Evolutionary conservation across 208 protist genomes (phyloP).

Genomic region (Trypanosoma conorhini): DNA sequence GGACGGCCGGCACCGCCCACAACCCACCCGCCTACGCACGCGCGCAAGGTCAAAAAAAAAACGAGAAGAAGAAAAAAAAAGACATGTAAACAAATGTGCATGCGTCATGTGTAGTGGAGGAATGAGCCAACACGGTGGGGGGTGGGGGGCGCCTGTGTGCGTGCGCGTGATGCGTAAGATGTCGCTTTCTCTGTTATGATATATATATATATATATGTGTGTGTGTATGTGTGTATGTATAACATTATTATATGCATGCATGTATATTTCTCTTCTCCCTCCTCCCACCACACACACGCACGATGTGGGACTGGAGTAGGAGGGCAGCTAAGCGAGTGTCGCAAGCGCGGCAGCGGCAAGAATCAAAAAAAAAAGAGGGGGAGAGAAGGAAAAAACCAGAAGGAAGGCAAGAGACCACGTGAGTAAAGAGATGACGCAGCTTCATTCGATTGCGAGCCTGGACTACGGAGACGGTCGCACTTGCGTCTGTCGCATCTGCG

Average conservation of each 20-base stretch:
- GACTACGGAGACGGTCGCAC: constrained; percentile 90
- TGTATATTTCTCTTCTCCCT: constrained; percentile 14
- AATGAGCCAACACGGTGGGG: background rate
- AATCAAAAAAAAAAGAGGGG: constrained; percentile 3
- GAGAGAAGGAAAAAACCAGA: constrained; percentile 12
- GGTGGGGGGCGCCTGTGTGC: background rate
- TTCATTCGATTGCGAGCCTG: constrained; percentile 85
- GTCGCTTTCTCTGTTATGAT: background rate
- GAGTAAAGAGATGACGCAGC: constrained; percentile 79
- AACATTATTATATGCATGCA: too few relatives aligned
- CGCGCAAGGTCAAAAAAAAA: background rate
- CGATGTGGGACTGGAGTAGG: background rate
- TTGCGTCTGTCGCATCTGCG: constrained; percentile 88
- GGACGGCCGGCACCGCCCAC: background rate
- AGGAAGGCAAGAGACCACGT: constrained; percentile 6
- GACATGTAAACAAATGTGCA: background rate
- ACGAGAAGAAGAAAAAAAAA: background rate
- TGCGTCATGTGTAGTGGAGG: background rate
- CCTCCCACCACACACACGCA: background rate
- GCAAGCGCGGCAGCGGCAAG: background rate
- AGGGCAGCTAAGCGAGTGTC: background rate
- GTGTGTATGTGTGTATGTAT: too few relatives aligned
- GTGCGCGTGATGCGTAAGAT: background rate
- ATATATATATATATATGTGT: constrained; percentile 20
- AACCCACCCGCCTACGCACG: background rate